These are phyloP conservation scores for Globisporangium sylvaticum DNA, from an alignment of 352 stramenopile genomes.

Conservation along the genomic window DNA sequence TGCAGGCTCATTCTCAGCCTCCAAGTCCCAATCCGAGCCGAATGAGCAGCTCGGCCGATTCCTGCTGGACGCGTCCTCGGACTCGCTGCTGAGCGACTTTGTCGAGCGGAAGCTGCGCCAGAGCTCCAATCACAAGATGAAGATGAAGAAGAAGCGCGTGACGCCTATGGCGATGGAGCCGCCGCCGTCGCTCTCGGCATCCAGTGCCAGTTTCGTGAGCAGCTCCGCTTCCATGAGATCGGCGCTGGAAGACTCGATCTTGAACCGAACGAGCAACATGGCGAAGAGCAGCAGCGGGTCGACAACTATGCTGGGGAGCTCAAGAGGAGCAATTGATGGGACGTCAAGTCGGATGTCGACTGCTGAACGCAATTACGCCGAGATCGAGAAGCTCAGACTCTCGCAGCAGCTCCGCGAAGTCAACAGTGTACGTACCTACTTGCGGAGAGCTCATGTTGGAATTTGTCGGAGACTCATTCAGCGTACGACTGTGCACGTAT, in stretches of 20 bases:
- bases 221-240: conserved; percentile 15
- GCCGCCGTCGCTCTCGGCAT: conserved; percentile 35
- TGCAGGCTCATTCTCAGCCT: conserved; percentile 13
- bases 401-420: conserved; percentile 67
- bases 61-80: conserved; percentile 46
- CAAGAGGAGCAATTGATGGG: neutral
- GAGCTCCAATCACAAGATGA: conserved; percentile 11
- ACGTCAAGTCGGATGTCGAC: conserved; percentile 20
- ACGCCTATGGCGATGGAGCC: conserved; percentile 29
- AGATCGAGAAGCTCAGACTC: conserved; percentile 61
- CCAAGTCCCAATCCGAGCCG: conserved; percentile 8
- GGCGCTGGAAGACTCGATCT: conserved; percentile 32
- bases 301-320: neutral
- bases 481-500: neutral
- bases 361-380: conserved; percentile 43
- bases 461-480: neutral
- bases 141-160: conserved; percentile 1
- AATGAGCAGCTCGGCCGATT: conserved; percentile 35
- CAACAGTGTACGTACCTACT: conserved; percentile 42
- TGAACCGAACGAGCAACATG: conserved; percentile 18
- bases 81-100: conserved; percentile 55
- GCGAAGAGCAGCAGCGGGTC: neutral
- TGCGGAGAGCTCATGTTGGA: neutral
- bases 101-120: conserved; percentile 59
- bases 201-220: conserved; percentile 10